Conservation (phyloP, 441 rosid species). For the Arabidopsis lyrata region DNA sequence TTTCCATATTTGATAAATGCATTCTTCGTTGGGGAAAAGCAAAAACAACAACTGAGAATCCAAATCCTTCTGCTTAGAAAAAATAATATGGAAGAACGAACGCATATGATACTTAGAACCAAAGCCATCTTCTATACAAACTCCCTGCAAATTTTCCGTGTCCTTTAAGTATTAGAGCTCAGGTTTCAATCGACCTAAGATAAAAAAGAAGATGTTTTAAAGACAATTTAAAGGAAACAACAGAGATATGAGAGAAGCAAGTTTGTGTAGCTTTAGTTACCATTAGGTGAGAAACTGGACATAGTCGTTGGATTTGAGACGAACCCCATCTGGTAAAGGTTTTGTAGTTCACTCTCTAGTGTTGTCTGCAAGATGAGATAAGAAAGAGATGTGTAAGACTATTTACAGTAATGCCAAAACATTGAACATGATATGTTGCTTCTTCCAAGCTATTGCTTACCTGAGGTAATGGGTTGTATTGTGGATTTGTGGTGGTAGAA, state of each 20-base stretch:
- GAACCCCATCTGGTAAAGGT: constrained; percentile 73
- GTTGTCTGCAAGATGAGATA: constrained; percentile 46
- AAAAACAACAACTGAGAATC: constrained; percentile 37
- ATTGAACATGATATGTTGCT: neutral
- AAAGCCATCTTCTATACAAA: constrained; percentile 49
- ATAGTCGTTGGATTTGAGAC: constrained; percentile 61
- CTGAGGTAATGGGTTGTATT: constrained; percentile 65
- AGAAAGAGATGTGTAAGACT: constrained; percentile 8
- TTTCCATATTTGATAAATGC: constrained; percentile 32
- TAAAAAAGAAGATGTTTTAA: constrained; percentile 13
- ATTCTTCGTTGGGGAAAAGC: constrained; percentile 34
- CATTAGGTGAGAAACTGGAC: constrained; percentile 63
- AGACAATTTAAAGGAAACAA: neutral
- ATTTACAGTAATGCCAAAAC: neutral
- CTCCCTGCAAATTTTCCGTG: constrained; percentile 43
- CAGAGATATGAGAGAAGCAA: constrained; percentile 15
- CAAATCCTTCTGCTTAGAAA: constrained; percentile 30
- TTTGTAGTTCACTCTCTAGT: constrained; percentile 74
- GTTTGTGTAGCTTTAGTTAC: constrained; percentile 42
- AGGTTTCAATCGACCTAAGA: constrained; percentile 68
- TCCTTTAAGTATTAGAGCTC: constrained; percentile 55
- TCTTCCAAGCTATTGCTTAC: constrained; percentile 44
- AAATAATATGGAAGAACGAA: constrained; percentile 34
- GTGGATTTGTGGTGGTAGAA: constrained; percentile 56
- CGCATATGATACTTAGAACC: constrained; percentile 42